Conservation (phyloP, 2,329 filamentous ascomycete genomes). For the Paraphoma sp. region DNA sequence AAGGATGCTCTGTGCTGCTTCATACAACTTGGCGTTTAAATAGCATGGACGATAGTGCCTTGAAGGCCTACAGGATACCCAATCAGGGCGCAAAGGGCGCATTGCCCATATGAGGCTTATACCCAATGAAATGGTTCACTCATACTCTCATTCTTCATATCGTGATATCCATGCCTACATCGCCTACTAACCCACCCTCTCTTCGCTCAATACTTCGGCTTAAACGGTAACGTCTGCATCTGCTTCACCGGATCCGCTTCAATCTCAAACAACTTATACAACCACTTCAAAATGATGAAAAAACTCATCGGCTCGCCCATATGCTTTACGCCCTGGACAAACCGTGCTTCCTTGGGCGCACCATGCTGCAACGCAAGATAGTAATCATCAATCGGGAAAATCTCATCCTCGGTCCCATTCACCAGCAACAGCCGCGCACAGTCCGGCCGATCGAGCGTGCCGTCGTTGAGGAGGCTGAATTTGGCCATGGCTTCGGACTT, state of each 20-base stretch:
- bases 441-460: conserved; percentile 58
- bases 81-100: neutral
- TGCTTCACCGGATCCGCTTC: conserved; percentile 51
- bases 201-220: conserved; percentile 49
- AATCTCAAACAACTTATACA: conserved; percentile 57
- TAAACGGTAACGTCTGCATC: conserved; percentile 56
- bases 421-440: conserved; percentile 62
- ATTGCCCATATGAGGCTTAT: neutral
- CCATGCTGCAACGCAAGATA: conserved; percentile 62
- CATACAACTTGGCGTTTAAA: neutral
- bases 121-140: neutral
- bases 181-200: too few relatives aligned
- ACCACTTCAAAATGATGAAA: conserved; percentile 56
- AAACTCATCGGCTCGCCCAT: conserved; percentile 61
- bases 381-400: conserved; percentile 68
- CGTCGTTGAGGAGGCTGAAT: conserved; percentile 63
- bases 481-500: conserved; percentile 56
- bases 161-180: too few relatives aligned
- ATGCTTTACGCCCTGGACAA: conserved; percentile 54
- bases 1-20: neutral
- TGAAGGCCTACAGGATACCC: neutral
- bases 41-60: neutral
- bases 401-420: conserved; percentile 66
- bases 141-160: neutral
- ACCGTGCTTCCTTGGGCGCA: conserved; percentile 59